Conservation (phyloP, 257 asterid species). For the Salvia miltiorrhiza region DNA sequence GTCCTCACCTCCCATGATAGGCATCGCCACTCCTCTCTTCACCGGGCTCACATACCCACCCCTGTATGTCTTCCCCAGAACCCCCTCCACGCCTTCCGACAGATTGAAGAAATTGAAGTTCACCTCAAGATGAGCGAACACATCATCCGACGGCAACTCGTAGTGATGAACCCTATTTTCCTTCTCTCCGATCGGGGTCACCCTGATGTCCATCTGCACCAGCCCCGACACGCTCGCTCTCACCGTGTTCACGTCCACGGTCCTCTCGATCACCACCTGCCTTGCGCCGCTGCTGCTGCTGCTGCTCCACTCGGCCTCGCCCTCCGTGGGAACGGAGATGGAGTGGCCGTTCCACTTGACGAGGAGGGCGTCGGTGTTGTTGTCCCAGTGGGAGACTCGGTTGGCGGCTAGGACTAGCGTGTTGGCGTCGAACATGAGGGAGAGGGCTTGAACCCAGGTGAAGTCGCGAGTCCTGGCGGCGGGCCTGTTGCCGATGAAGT, state of each 20-base stretch:
- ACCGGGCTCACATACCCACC: slow-evolving; percentile 54
- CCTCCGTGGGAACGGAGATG: slow-evolving; percentile 34
- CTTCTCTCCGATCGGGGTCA: slow-evolving; percentile 42
- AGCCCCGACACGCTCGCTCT: slow-evolving; percentile 33
- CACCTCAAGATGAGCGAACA: slow-evolving; percentile 57
- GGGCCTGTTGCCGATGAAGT: slow-evolving; percentile 64
- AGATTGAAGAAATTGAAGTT: slow-evolving; percentile 49
- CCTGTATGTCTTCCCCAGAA: slow-evolving; percentile 60
- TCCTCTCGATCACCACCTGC: slow-evolving; percentile 35
- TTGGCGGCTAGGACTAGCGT: slow-evolving; percentile 51
- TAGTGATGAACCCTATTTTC: slow-evolving; percentile 59
- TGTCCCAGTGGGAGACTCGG: slow-evolving; percentile 41
- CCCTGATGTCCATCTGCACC: slow-evolving; percentile 46
- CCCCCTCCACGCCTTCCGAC: slow-evolving; percentile 44
- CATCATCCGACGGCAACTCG: slow-evolving; percentile 48
- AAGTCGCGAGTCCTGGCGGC: slow-evolving; percentile 60
- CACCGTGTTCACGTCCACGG: slow-evolving; percentile 52
- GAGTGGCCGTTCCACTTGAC: slow-evolving; percentile 46
- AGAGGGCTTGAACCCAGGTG: slow-evolving; percentile 78
- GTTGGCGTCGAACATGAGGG: slow-evolving; percentile 53
- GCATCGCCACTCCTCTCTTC: slow-evolving; percentile 65
- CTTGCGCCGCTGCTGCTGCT: neutral
- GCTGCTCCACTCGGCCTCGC: slow-evolving; percentile 47
- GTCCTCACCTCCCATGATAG: slow-evolving; percentile 70
- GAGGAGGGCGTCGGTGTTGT: slow-evolving; percentile 37